These are phyloP conservation scores for Lipomyces orientalis DNA, from an alignment of 805 yeast species.

Conservation along the genomic window DNA sequence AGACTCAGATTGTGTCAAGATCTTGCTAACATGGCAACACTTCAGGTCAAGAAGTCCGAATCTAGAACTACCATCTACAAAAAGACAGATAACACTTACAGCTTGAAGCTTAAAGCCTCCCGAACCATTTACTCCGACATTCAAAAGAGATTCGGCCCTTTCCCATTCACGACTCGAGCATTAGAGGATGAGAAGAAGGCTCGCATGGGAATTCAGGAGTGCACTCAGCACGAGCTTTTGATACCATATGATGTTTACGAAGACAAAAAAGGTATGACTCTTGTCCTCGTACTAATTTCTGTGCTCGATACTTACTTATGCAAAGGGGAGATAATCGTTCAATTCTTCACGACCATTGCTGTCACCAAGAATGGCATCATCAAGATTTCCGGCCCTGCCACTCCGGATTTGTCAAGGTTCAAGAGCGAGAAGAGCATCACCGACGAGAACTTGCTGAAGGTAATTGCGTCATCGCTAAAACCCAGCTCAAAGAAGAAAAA, in stretches of 20 bases:
- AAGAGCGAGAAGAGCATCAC: conserved; percentile 61
- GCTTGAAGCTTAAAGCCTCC: conserved; percentile 73
- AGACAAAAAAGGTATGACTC: conserved; percentile 61
- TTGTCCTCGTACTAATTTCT: background rate
- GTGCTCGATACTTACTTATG: background rate
- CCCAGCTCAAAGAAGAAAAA: conserved; percentile 54
- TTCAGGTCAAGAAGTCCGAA: conserved; percentile 53
- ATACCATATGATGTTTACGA: conserved; percentile 70
- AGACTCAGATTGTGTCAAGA: background rate
- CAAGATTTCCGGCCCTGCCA: conserved; percentile 60
- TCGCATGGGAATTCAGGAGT: conserved; percentile 75
- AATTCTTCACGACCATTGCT: conserved; percentile 76
- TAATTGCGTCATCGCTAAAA: conserved; percentile 60
- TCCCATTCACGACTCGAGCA: conserved; percentile 71
- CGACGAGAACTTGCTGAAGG: conserved; percentile 56
- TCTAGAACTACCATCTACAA: conserved; percentile 73
- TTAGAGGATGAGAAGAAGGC: conserved; percentile 73
- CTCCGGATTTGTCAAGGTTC: conserved; percentile 56
- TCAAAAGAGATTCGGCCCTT: conserved; percentile 66
- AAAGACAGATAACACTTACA: conserved; percentile 65
- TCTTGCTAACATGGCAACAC: background rate
- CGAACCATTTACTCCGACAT: conserved; percentile 69
- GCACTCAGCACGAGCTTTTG: conserved; percentile 68
- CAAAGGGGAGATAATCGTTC: conserved; percentile 61
- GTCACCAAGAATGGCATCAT: conserved; percentile 74